Percentiles rank a stretch among this genome's conserved stretches.
Conservation (phyloP, 176 grass and related monocot genomes). For the Ampelocalamus luodianensis region DNA sequence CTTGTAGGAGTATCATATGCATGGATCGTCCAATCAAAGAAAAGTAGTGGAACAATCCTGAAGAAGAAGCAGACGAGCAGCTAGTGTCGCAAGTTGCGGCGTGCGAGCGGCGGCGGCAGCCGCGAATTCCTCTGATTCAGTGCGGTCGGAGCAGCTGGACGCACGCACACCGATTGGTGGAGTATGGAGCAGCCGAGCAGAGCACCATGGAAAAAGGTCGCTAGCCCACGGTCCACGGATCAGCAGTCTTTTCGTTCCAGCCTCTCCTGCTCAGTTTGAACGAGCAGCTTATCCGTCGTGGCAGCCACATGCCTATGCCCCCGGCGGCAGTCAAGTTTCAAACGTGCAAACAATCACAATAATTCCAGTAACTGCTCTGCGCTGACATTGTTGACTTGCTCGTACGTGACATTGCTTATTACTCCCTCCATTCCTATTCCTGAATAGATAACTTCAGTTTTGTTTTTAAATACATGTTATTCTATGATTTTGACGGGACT, state of each 20-base stretch:
- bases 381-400: not conserved
- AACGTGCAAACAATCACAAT: constrained; percentile 19
- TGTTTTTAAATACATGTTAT: no score
- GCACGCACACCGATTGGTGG: not conserved
- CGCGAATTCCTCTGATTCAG: constrained; percentile 15
- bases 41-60: not conserved
- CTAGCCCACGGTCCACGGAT: not conserved
- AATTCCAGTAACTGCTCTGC: not conserved
- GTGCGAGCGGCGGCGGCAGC: not conserved
- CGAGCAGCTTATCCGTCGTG: not conserved
- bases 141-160: not conserved
- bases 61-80: not conserved
- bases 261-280: not conserved
- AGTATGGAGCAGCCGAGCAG: not conserved
- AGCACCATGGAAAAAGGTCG: not conserved
- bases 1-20: not conserved
- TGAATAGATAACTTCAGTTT: no score
- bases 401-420: not conserved
- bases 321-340: not conserved
- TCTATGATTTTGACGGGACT: no score
- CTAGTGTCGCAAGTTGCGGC: not conserved
- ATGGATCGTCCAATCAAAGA: not conserved
- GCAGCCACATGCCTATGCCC: constrained; percentile 23
- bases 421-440: no score
- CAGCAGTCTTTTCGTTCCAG: not conserved